Base-by-base conservation (phyloP, 306 rosid genomes). In the Cucurbita pepo region DNA sequence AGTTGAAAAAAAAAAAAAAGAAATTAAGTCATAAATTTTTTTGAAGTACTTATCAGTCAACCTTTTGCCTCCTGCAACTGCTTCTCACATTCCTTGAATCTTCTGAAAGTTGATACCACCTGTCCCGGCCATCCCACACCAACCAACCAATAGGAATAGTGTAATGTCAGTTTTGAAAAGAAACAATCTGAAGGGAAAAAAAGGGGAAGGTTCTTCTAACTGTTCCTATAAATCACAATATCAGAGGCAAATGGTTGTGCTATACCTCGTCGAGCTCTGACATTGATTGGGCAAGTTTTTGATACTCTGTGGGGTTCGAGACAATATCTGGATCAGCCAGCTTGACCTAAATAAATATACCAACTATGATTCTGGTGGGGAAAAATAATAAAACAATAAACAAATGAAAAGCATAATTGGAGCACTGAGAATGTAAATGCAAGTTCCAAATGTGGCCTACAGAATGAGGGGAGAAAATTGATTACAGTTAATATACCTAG, bases 211-310 rank as follows among this genome's bases (percentile, higher is more conserved):
- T 25, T 19, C 15, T 34, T 70, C 57, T 41, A 72, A 72, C 12
- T 21, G 53, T 21, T 41, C 13, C 69, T 10, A 15, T 53, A 37
- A 56, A 34, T 7, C 52, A 43, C 6, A 43, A 5, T 30, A 71
- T 5, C 74, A 65, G 40, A 65, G 69, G 5, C 36, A 38, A 74
- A 73, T 22, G 18, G 76, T 52, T n/a, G 16, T 22, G 61, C 25
- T 54, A 64, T 72, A 94, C 99, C 95, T 77, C 92, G 16, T 91
- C 91, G 11, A 94, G 99, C 60, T 94, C 99, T 1, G 96, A 38
- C 78, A 94, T 80, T 3, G 99, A 94, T 52, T 94, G 99, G n/a
- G 99, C 99, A 64, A 94, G 75, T 77, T 88, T 94, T 84, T 94
- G 97, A 82, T 94, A 94, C 75, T 91, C 99, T 8, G 79, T 85